Conservation (phyloP, 345 rosid genomes). For the Lagerstroemia speciosa region DNA sequence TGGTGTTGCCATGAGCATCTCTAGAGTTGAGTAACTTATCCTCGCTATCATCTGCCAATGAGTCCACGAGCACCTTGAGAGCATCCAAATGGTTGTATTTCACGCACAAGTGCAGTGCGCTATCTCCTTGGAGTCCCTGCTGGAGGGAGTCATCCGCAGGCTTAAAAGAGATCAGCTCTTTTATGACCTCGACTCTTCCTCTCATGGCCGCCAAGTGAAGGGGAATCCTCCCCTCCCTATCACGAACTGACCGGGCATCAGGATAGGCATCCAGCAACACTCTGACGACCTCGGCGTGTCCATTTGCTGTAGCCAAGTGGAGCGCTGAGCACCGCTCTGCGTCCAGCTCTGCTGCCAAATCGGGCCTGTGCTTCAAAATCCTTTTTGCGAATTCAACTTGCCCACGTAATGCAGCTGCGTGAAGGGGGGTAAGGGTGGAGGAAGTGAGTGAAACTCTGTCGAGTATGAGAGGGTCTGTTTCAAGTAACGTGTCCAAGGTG, state of each 20-base stretch:
- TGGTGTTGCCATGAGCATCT: conserved; percentile 19
- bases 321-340: conserved; percentile 13
- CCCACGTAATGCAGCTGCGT: conserved; percentile 16
- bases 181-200: conserved; percentile 14
- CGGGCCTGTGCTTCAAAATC: conserved; percentile 8
- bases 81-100: conserved; percentile 17
- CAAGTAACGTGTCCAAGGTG: conserved; percentile 10
- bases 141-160: background rate
- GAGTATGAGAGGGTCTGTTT: conserved; percentile 12
- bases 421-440: conserved; percentile 12
- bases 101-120: conserved; percentile 19
- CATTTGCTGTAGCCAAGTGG: conserved; percentile 22
- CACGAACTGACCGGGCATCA: conserved; percentile 1
- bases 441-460: conserved; percentile 8
- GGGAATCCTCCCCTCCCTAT: conserved; percentile 20
- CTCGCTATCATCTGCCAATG: background rate
- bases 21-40: conserved; percentile 11
- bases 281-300: conserved; percentile 10
- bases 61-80: conserved; percentile 12
- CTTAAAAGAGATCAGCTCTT: background rate
- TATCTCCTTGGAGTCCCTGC: conserved; percentile 14
- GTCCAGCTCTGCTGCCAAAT: conserved; percentile 12
- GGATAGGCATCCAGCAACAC: conserved; percentile 3
- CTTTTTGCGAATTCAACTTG: conserved; percentile 11
- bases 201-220: conserved; percentile 19